Evolutionary conservation across 345 rosid species (phyloP).

Genomic region (Corchorus capsularis): DNA sequence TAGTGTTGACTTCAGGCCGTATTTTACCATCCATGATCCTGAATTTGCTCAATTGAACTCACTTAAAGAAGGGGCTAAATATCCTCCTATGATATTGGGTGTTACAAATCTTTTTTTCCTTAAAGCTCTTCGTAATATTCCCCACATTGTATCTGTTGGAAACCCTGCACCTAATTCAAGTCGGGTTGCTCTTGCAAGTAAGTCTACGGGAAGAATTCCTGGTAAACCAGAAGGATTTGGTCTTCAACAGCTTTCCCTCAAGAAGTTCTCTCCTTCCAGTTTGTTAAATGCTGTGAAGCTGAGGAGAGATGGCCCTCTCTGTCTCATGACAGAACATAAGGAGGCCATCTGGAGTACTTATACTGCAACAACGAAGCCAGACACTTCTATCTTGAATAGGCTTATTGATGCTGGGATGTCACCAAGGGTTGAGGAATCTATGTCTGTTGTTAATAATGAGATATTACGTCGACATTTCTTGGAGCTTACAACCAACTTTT

Average conservation of each 20-base stretch:
- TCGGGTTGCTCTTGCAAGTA: conserved; percentile 52
- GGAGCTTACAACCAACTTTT: conserved; percentile 94
- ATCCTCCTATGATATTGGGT: conserved; percentile 93
- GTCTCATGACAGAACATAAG: conserved; percentile 98
- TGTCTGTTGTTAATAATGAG: conserved; percentile 98
- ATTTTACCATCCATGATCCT: conserved; percentile 96
- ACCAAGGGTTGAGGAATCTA: conserved; percentile 95
- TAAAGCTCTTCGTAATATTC: conserved; percentile 78
- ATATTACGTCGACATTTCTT: conserved; percentile 92
- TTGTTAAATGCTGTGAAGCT: conserved; percentile 78
- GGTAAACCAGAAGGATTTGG: conserved; percentile 77
- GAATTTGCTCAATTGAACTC: conserved; percentile 71
- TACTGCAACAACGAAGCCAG: conserved; percentile 83
- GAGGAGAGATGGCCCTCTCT: conserved; percentile 92
- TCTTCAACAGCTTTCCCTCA: conserved; percentile 75
- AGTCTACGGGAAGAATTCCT: conserved; percentile 68
- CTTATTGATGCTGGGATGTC: conserved; percentile 95
- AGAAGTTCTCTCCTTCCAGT: conserved; percentile 85
- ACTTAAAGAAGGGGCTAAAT: conserved; percentile 73
- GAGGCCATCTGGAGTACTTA: conserved; percentile 96
- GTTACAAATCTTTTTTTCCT: conserved; percentile 96
- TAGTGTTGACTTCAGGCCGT: conserved; percentile 95
- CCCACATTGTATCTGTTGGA: conserved; percentile 94
- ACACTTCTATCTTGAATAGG: conserved; percentile 90
- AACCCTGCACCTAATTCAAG: conserved; percentile 66